phyloP scores from a whole-genome alignment of 2,329 filamentous ascomycete species.

The Phyllosticta citriasiana region DNA sequence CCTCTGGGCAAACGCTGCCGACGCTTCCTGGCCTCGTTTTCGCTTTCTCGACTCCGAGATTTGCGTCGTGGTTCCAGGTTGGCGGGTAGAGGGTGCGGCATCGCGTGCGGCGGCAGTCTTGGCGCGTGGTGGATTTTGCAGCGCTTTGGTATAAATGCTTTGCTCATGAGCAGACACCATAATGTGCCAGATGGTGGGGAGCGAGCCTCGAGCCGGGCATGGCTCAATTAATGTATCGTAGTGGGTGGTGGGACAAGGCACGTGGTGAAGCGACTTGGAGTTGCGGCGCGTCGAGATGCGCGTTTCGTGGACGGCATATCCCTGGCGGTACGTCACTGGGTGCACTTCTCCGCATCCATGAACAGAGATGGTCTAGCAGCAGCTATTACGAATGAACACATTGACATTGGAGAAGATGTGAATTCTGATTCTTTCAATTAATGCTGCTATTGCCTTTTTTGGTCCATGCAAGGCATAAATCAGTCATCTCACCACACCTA shows the following conservation, averaged over 20 bases:
- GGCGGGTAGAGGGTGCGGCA: not conserved
- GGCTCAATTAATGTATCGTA: not conserved
- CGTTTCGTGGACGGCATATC: conserved; percentile 5
- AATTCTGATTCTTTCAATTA: not conserved
- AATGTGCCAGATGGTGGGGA: conserved; percentile 5
- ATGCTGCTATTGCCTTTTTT: not conserved
- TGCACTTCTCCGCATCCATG: not conserved
- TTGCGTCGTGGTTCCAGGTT: not conserved
- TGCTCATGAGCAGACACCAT: conserved; percentile 9
- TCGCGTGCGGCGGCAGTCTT: not conserved
- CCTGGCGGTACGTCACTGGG: not conserved
- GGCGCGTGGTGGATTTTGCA: not conserved
- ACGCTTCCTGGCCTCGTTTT: conserved; percentile 1
- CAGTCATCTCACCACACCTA: conserved; percentile 10
- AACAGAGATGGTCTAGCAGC: not conserved
- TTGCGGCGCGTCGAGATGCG: conserved; percentile 1
- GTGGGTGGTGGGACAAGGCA: not conserved
- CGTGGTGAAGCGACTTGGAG: not conserved
- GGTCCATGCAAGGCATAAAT: not conserved
- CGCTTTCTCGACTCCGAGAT: conserved; percentile 3
- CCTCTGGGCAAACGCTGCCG: not conserved
- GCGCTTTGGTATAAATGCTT: not conserved
- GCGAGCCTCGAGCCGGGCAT: conserved; percentile 3
- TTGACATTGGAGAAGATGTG: not conserved
- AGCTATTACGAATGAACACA: not conserved